Conservation (phyloP, 106 monocot species). For the Triglochin maritima region DNA sequence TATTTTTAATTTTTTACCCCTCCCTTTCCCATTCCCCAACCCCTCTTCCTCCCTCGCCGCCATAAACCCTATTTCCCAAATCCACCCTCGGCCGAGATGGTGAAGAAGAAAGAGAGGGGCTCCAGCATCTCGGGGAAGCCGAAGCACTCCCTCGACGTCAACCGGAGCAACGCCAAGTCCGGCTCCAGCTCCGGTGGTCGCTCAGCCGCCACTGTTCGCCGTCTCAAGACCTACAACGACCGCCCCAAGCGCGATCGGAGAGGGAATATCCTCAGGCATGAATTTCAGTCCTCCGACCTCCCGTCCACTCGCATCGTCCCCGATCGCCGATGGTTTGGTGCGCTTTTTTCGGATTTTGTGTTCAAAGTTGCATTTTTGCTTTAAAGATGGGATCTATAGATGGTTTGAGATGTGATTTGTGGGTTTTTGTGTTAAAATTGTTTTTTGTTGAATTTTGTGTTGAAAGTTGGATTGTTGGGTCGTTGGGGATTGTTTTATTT, state of each 20-base stretch:
- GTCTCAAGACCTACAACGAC: constrained; percentile 84
- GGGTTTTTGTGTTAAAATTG: neutral
- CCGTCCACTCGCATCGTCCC: constrained; percentile 82
- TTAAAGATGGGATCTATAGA: neutral
- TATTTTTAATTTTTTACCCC: no score
- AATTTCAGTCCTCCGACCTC: constrained; percentile 84
- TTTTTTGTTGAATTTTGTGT: neutral
- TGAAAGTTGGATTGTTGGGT: neutral
- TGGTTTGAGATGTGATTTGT: neutral
- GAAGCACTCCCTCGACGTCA: constrained; percentile 91
- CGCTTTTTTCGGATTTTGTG: neutral
- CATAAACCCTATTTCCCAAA: neutral
- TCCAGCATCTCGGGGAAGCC: constrained; percentile 80
- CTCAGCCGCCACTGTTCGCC: constrained; percentile 68
- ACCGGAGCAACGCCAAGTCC: constrained; percentile 61
- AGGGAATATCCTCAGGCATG: constrained; percentile 69
- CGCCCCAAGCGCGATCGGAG: constrained; percentile 62
- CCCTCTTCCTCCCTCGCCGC: neutral
- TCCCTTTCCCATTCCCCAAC: neutral
- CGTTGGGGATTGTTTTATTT: neutral
- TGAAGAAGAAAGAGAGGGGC: constrained; percentile 65
- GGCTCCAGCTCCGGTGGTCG: constrained; percentile 34
- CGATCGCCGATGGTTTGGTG: constrained; percentile 95
- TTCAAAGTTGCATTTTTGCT: neutral
- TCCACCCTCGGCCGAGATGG: constrained; percentile 20